Evolutionary conservation across 306 rosid species (phyloP).

Genomic region (Quercus agrifolia): DNA sequence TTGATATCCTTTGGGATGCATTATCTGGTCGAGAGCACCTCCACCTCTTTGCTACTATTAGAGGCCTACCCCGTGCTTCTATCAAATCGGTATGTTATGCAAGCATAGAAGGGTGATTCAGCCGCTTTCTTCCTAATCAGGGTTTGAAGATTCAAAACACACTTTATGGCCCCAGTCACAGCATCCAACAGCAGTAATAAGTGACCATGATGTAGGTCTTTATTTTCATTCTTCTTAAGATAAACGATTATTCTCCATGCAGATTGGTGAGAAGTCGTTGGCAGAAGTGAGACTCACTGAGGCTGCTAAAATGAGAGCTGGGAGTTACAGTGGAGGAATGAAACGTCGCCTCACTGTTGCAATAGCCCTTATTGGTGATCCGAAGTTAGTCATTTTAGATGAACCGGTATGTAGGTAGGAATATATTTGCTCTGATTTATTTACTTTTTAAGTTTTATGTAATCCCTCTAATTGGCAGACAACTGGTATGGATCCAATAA

Average conservation of each 20-base stretch:
- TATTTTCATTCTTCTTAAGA: constrained; percentile 11
- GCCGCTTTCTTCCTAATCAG: neutral
- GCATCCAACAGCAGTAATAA: neutral
- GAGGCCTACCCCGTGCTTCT: constrained; percentile 68
- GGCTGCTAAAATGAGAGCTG: constrained; percentile 74
- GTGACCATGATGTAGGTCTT: neutral
- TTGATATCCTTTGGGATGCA: constrained; percentile 88
- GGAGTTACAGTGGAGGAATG: constrained; percentile 95
- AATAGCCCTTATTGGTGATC: constrained; percentile 83
- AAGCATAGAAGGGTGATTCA: constrained; percentile 13
- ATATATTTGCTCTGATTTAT: constrained; percentile 8
- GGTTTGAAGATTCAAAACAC: neutral
- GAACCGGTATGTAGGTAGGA: constrained; percentile 63
- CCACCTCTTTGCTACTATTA: constrained; percentile 73
- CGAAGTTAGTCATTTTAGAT: constrained; percentile 75
- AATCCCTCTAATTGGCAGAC: constrained; percentile 41
- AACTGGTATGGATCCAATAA: constrained; percentile 94
- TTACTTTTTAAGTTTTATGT: constrained; percentile 9
- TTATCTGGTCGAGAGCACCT: constrained; percentile 82
- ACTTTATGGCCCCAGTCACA: neutral
- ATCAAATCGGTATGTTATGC: constrained; percentile 51
- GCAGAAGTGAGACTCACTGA: constrained; percentile 74
- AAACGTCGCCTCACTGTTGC: constrained; percentile 93
- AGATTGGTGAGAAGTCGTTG: constrained; percentile 56
- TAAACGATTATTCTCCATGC: constrained; percentile 23